phyloP scores from a whole-genome alignment of 805 yeast genomes.

The Tanozyma kutaoensis region DNA sequence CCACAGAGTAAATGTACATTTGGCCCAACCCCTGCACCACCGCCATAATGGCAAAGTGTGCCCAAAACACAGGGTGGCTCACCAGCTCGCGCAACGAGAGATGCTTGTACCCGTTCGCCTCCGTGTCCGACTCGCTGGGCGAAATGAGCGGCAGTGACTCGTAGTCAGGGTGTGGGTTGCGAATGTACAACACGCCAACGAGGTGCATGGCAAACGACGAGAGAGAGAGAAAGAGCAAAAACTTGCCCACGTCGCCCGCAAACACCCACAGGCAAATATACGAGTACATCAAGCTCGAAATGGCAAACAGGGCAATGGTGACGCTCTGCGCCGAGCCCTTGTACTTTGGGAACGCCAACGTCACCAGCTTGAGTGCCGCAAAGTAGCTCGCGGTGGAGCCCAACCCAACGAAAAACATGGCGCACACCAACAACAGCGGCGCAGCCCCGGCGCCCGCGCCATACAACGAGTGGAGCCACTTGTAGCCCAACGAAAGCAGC shows the following conservation, averaged over 20 bases:
- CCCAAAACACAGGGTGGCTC: conserved; percentile 17
- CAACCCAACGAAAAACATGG: conserved; percentile 19
- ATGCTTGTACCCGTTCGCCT: conserved; percentile 4
- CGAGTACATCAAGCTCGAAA: conserved; percentile 15
- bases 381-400: conserved; percentile 22
- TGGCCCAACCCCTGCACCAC: conserved; percentile 24
- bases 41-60: conserved; percentile 16
- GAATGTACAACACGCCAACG: conserved; percentile 16
- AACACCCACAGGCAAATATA: conserved; percentile 9
- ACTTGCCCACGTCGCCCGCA: conserved; percentile 10
- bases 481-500: conserved; percentile 13
- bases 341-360: conserved; percentile 15
- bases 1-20: conserved; percentile 22
- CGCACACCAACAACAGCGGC: conserved; percentile 5
- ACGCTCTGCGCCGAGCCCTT: conserved; percentile 24
- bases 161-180: conserved; percentile 1
- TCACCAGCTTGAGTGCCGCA: conserved; percentile 19
- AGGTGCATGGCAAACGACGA: conserved; percentile 11
- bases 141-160: conserved; percentile 1
- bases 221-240: conserved; percentile 11
- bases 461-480: conserved; percentile 13
- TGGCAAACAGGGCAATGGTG: conserved; percentile 24
- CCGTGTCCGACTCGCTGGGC: not conserved
- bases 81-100: conserved; percentile 9
- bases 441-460: conserved; percentile 7